Percentiles rank a stretch among this genome's conserved stretches.
These are phyloP conservation scores for Lentinula novae-zelandiae DNA, from an alignment of 1,284 basidiomycete species.

Conservation along the genomic window DNA sequence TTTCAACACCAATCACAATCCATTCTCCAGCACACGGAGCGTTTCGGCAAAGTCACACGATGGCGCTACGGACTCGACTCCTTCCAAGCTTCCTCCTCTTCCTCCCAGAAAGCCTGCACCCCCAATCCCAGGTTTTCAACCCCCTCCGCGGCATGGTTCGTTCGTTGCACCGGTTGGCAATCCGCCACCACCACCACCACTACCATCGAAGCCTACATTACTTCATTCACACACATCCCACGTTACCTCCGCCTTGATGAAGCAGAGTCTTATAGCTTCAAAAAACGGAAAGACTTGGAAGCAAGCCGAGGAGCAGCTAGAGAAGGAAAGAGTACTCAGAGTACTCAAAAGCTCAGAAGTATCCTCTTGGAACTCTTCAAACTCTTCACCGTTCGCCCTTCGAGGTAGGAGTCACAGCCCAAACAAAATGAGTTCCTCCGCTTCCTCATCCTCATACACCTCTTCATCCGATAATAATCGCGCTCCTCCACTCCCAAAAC, in stretches of 20 bases:
- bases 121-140: conserved; percentile 20
- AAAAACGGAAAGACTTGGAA: conserved; percentile 66
- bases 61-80: conserved; percentile 1
- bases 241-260: conserved; percentile 56
- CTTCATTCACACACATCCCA: conserved; percentile 28
- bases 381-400: conserved; percentile 15
- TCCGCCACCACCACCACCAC: conserved; percentile 17
- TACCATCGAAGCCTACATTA: conserved; percentile 26
- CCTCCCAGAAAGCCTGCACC: conserved; percentile 15
- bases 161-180: conserved; percentile 26
- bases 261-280: conserved; percentile 66
- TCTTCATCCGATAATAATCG: conserved; percentile 14
- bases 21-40: conserved; percentile 11
- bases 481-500: conserved; percentile 28
- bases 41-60: conserved; percentile 13
- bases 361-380: conserved; percentile 25
- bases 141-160: conserved; percentile 19
- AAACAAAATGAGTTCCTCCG: conserved; percentile 14
- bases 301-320: conserved; percentile 61
- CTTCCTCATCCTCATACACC: conserved; percentile 11
- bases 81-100: conserved; percentile 14
- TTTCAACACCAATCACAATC: conserved; percentile 4
- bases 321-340: conserved; percentile 64
- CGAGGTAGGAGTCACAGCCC: conserved; percentile 25
- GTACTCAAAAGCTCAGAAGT: conserved; percentile 62